Conservation (phyloP, 305 asterid genomes). For the Andrographis paniculata region DNA sequence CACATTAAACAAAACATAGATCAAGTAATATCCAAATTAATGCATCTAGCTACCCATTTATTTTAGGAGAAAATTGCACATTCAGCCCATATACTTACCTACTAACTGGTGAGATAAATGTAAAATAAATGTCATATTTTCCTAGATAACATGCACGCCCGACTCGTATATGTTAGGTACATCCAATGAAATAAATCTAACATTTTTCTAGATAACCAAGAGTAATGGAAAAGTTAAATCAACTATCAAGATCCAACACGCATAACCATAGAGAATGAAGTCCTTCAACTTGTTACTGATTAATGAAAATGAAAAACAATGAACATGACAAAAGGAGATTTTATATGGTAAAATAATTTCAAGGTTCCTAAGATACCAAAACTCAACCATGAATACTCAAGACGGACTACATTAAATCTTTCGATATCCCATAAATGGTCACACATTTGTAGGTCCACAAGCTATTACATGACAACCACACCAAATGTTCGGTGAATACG, state of each 20-base stretch:
- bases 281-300: neutral
- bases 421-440: too few species aligned
- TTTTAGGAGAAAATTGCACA: conserved; percentile 2
- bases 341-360: too few species aligned
- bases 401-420: too few species aligned
- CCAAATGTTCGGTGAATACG: too few species aligned
- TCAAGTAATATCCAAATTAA: neutral
- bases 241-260: neutral
- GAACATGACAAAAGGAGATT: neutral
- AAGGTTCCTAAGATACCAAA: too few species aligned
- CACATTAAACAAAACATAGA: conserved; percentile 3
- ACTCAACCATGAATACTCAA: too few species aligned
- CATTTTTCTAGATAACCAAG: neutral
- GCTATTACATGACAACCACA: too few species aligned
- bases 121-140: too few species aligned
- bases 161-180: too few species aligned
- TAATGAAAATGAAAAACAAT: neutral
- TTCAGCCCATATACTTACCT: neutral
- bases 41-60: neutral
- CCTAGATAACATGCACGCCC: too few species aligned
- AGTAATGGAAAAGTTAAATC: conserved; percentile 1
- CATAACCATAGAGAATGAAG: neutral
- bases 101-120: neutral
- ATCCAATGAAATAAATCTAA: too few species aligned
- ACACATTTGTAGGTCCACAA: too few species aligned